Evolutionary conservation across 2,329 filamentous ascomycete genomes (phyloP), one percentile per base, ranked within the genome.

Genomic region (Talaromyces marneffei): DNA sequence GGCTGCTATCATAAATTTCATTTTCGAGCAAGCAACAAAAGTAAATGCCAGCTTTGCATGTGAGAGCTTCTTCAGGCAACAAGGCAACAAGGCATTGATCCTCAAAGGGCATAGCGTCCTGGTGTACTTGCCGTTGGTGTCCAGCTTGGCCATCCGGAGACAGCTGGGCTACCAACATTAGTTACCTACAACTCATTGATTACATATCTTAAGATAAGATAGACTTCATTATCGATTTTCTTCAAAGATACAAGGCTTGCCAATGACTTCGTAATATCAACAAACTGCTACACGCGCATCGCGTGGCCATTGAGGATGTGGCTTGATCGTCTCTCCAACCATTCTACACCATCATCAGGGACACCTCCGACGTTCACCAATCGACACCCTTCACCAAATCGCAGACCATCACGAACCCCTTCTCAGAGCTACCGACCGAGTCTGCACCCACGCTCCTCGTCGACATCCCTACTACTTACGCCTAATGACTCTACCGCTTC

Each of bases 281-380:
- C 27, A 18, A 50, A 31, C 27, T 23, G 8, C 46, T 12, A 35
- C 25, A 52, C 57, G 48, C 48, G 37, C 44, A 35, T 53, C 39
- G 56, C 56, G 57, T 61, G 46, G 59, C 12, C 60, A 50, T 53
- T 48, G 54, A 75, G 60, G 55, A 96, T 96, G 91, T 96, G 92
- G 92, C 86, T 95, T 72, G 92, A 96, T 79, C 88, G 92, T 74
- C 86, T 96, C 66, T 87, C 89, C 66, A 86, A 83, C 69, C 87
- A 89, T 75, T 83, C 87, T 61, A 86, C 84, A 73, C 79, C 85
- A 76, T 80, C 84, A 61, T 80, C 84, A 61, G 82, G 84, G 65
- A 85, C 85, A 62, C 84, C 86, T 60, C 80, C 85, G 70, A 78
- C 86, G 63, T 81, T 82, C 63, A 86, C 67, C 54, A 73, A 83